Percentiles rank a stretch among this genome's conserved stretches.
Conservation (phyloP, 2,329 filamentous ascomycete genomes). For the Fusarium musae region DNA sequence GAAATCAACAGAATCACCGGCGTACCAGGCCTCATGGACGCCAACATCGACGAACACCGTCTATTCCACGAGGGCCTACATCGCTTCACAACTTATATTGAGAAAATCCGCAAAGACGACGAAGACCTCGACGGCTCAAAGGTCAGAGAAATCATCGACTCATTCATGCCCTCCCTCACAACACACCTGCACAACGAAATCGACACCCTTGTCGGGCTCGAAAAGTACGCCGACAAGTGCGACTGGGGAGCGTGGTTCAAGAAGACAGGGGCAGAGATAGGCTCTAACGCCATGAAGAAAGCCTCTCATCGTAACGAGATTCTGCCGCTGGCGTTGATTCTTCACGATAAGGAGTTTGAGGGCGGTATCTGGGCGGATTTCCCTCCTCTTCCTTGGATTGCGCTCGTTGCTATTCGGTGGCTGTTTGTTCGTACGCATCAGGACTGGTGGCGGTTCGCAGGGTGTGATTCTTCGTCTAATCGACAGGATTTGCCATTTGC, state of each 20-base stretch:
- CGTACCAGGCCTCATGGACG: conserved; percentile 53
- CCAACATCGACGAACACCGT: conserved; percentile 55
- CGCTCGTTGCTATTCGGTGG: conserved; percentile 47
- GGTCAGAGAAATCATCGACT: conserved; percentile 34
- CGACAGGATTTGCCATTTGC: conserved; percentile 52
- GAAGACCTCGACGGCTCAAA: conserved; percentile 48
- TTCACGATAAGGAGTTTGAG: conserved; percentile 45
- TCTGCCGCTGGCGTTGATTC: conserved; percentile 40
- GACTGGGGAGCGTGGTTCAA: conserved; percentile 50
- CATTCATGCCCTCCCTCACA: conserved; percentile 48
- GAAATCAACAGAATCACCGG: conserved; percentile 50
- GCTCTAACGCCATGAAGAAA: conserved; percentile 26
- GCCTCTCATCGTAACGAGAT: conserved; percentile 32
- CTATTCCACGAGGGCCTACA: conserved; percentile 52
- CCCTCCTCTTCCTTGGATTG: conserved; percentile 45
- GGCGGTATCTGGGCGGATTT: conserved; percentile 42
- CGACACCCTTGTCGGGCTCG: conserved; percentile 48
- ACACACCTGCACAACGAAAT: conserved; percentile 55
- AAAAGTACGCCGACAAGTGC: conserved; percentile 48
- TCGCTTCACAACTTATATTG: conserved; percentile 47
- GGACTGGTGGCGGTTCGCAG: conserved; percentile 51
- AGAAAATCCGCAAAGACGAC: conserved; percentile 41
- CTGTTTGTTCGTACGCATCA: conserved; percentile 49
- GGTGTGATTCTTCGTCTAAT: conserved; percentile 45
- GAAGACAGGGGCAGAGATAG: conserved; percentile 27